Base-by-base conservation (phyloP, 139 green algal genomes). In the Zygnema circumcarinatum region DNA sequence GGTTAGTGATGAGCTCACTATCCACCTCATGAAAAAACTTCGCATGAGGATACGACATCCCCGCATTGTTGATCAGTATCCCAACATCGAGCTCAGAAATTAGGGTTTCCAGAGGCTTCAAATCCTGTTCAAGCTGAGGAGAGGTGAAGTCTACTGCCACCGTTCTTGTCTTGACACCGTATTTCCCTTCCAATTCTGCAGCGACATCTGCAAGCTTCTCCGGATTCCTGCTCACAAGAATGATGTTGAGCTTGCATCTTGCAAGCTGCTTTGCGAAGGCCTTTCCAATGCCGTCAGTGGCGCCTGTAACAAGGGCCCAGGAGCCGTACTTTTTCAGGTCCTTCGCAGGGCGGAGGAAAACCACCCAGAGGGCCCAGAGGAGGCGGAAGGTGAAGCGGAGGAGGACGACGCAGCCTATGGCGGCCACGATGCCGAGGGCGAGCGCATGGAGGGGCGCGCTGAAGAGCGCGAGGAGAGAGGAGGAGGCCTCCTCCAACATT, bases 51-150 rank as follows among this genome's bases (percentile, higher is more conserved):
- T 98, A 97, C 0, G 92, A 95, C 85, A 96, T 83, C 25, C 95
- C 95, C 2, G 94, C 95, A 75, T 98, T 98, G 92, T 98, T 98
- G 38, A 98, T 89, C 29, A 98, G 93, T 11, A 98, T 67, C 32
- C 94, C 95, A 11, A 98, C 89, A n/a, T 96, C 92, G 3, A 97
- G 90, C 74, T 96, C 94, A 22, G 79, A 35, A 3, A 40, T 2
- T 20, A 52, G 1, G 1, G 35, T 38, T 2, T 56, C 78, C 21
- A 85, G 36, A 29, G 29, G 32, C 20, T 33, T 47, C 79, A 86
- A 68, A 33, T 36, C 32, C 11, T 2, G 2, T 32, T 53, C 74
- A 21, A 81, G 31, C 3, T 86, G 74, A 1, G 84, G 75, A 79
- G 33, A 52, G 1, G 85, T 39, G 56, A 91, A 88, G 42, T 92